A percentile compares a stretch with the other conserved stretches of the same genome.
These are phyloP conservation scores for Zalaria sp. DNA, from an alignment of 2,329 filamentous ascomycete species.

Conservation along the genomic window DNA sequence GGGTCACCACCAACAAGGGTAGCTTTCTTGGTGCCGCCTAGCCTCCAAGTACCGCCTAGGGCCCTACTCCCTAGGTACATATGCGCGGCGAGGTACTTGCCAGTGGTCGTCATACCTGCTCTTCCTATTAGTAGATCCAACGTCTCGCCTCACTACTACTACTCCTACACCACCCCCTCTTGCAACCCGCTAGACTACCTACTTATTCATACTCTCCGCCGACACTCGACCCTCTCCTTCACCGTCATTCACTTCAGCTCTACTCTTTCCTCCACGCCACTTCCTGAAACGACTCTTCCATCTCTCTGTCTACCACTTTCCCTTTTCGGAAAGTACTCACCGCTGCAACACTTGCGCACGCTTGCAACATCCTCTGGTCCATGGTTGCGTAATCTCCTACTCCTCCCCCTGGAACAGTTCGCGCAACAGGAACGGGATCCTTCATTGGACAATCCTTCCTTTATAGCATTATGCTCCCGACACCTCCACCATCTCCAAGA, in stretches of 20 bases:
- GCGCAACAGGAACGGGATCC: constrained; percentile 3
- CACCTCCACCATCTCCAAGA: constrained; percentile 34
- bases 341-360: not conserved
- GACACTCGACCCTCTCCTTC: not conserved
- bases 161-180: not conserved
- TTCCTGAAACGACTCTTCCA: not conserved
- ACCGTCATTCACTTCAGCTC: not conserved
- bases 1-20: not conserved
- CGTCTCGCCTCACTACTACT: not conserved
- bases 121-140: not conserved
- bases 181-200: not conserved
- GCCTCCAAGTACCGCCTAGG: not conserved
- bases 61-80: not conserved
- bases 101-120: not conserved
- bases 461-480: constrained; percentile 30
- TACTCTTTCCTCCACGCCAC: not conserved
- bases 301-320: not conserved
- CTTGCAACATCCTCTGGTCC: not conserved
- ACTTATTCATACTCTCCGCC: not conserved
- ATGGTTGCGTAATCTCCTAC: constrained; percentile 3
- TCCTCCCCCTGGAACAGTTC: constrained; percentile 4
- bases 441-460: constrained; percentile 22
- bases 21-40: not conserved
- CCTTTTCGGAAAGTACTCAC: not conserved
- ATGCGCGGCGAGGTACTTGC: not conserved